Percentiles rank a stretch among this genome's conserved stretches.
Conservation (phyloP, 129 eudicot genomes). For the sunflower (Helianthus annuus) region HanXRQr2.0-SUNRISE NC_035437.2:174912214-174912713, state of each 20-base stretch:
- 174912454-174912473: not conserved
- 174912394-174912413: no score
- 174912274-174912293: not conserved
- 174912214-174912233: not conserved
- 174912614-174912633: conserved; percentile 24
- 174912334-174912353: not conserved
- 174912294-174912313: not conserved
- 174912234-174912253: not conserved
- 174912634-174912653: not conserved
- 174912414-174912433: no score
- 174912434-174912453: not conserved
- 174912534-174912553: conserved; percentile 16
- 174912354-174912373: not conserved
- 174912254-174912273: not conserved
- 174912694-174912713: conserved; percentile 17
- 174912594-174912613: not conserved
- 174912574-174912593: not conserved
- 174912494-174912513: not conserved
- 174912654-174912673: conserved; percentile 6
- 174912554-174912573: not conserved
- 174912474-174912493: not conserved
- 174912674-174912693: conserved; percentile 19
- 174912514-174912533: conserved; percentile 4
- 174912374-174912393: not conserved
- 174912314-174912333: not conserved